These are phyloP conservation scores for Debaryomyces sp. DNA, from an alignment of 1,139 yeast species.

Conservation along the genomic window DNA sequence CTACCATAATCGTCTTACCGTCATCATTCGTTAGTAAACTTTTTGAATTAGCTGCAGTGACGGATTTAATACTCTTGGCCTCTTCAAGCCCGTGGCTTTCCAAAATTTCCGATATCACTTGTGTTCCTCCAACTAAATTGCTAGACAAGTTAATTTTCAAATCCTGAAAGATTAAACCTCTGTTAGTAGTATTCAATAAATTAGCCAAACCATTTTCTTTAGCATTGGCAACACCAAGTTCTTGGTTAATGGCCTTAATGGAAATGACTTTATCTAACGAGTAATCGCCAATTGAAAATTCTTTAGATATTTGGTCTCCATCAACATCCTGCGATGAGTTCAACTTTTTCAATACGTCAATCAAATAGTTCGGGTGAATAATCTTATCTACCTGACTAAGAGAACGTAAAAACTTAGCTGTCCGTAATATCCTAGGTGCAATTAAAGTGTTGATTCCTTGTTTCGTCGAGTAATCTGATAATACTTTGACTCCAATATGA, in stretches of 20 bases:
- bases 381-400: conserved; percentile 40
- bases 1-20: conserved; percentile 29
- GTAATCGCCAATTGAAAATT: conserved; percentile 34
- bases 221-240: conserved; percentile 29
- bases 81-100: conserved; percentile 62
- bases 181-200: conserved; percentile 26
- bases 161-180: conserved; percentile 47
- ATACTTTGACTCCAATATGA: conserved; percentile 43
- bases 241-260: conserved; percentile 31
- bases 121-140: conserved; percentile 69
- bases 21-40: conserved; percentile 19
- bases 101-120: conserved; percentile 62
- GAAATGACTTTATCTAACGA: conserved; percentile 38
- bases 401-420: conserved; percentile 75
- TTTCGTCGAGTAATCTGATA: conserved; percentile 32
- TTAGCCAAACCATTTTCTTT: conserved; percentile 22
- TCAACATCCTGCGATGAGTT: conserved; percentile 15
- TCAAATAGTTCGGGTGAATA: conserved; percentile 50
- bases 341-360: conserved; percentile 38
- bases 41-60: conserved; percentile 14
- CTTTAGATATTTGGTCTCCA: conserved; percentile 23
- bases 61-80: conserved; percentile 31
- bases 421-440: conserved; percentile 79
- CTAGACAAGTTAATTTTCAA: conserved; percentile 58
- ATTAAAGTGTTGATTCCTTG: conserved; percentile 50